These are phyloP conservation scores for Sporothrix phasma DNA, from an alignment of 2,329 filamentous ascomycete species.

Conservation along the genomic window DNA sequence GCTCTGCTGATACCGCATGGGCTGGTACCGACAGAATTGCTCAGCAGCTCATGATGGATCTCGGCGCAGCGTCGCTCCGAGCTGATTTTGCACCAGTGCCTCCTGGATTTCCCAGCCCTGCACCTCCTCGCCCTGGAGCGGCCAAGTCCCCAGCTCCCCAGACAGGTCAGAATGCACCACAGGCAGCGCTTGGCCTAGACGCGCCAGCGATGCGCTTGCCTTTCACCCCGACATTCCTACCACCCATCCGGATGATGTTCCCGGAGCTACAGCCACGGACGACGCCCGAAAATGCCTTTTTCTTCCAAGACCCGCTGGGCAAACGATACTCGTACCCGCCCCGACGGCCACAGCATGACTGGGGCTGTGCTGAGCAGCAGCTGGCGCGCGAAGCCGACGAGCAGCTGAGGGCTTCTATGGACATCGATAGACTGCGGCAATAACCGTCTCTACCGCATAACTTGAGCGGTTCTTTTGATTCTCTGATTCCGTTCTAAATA, in stretches of 20 bases:
- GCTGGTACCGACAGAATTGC: constrained; percentile 4
- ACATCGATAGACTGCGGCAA: not conserved
- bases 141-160: not conserved
- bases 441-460: not conserved
- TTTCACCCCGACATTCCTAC: not conserved
- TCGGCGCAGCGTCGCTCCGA: not conserved
- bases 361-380: constrained; percentile 17
- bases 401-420: not conserved
- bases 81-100: not conserved
- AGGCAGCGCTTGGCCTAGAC: too few species aligned
- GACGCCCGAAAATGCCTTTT: constrained; percentile 3
- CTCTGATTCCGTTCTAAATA: not conserved
- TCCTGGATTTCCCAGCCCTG: not conserved
- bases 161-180: not conserved
- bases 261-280: not conserved
- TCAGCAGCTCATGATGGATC: constrained; percentile 4
- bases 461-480: not conserved
- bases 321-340: constrained; percentile 10
- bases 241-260: constrained; percentile 8
- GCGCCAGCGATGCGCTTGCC: not conserved
- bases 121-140: not conserved
- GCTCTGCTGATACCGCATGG: not conserved
- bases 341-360: constrained; percentile 7
- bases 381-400: constrained; percentile 15
- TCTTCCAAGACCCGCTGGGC: constrained; percentile 9